Evolutionary conservation across 768 basidiomycete genomes (phyloP), one percentile per base, ranked within the genome.

Genomic region (Boletus subcaerulescens): DNA sequence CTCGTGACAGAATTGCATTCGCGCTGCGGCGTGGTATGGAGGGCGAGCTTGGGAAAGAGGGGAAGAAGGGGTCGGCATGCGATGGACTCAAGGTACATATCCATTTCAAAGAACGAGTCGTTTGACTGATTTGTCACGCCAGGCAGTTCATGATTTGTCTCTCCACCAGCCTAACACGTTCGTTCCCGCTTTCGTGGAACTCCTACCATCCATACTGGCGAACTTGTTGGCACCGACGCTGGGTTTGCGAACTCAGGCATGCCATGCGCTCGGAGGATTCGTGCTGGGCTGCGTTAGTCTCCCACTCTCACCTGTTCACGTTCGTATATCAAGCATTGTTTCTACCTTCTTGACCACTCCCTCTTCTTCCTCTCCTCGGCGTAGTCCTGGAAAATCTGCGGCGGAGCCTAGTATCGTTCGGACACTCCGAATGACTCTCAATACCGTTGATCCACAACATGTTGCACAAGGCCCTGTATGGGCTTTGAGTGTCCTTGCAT

Each of bases 41-140:
- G 51, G 91, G 91, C 8, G 87, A 92, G 58, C 80, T 93, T 14
- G 91, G 91, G 6, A 90, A 89, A 66, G 91, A 93, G 67, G 91
- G 91, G 11, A 93, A 93, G 75, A 92, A 91, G 63, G 91, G 91
- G 0, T 83, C 91, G 5, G 80, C 77, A 2, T 86, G 80, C 33
- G 91, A 93, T 67, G 89, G 87, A 20, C 76, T 91, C 44, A 89
- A 85, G 80, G 91, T 86, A 65, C 60, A 71, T 66, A 17, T 41
- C 40, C 36, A 33, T 24, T 57, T 50, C 57, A 45, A 52, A 40
- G 26, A 26, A 42, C 52, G 15, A 42, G 12, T 43, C 49, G 45
- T 31, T 47, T 56, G 7, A 39, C 67, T 60, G 32, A 63, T 45
- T 49, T n/a, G 12, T 48, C 13, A n/a, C 43, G 42, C 12, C 51